phyloP scores from a whole-genome alignment of 75 land plant species.

The Cryptomeria japonica region DNA sequence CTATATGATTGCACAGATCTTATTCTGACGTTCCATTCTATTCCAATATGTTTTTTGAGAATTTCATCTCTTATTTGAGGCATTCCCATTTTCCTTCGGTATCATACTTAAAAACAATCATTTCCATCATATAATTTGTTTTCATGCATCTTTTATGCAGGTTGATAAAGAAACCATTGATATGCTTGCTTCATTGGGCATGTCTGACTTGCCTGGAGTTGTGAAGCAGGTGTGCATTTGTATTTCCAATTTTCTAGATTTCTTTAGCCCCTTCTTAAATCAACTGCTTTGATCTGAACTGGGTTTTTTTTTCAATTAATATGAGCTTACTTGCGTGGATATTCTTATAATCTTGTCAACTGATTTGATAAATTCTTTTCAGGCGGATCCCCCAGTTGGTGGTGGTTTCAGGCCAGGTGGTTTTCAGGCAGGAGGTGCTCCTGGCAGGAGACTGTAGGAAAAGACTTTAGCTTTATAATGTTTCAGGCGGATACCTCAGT shows the following conservation, averaged over 20 bases:
- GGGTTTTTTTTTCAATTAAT: neutral
- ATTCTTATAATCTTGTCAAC: neutral
- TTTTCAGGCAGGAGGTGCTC: neutral
- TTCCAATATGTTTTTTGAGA: no score
- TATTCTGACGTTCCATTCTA: no score
- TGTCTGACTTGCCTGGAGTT: constrained; percentile 51
- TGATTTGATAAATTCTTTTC: neutral
- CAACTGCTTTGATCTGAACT: neutral
- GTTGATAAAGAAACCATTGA: constrained; percentile 62
- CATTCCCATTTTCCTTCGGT: neutral
- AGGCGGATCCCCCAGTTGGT: neutral
- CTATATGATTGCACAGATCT: neutral
- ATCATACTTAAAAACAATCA: no score
- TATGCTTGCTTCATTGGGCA: constrained; percentile 39
- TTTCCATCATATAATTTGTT: neutral
- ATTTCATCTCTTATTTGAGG: neutral
- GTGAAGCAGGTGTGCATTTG: constrained; percentile 27
- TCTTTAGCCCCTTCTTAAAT: neutral
- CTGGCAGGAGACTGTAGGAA: neutral
- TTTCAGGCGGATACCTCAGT: neutral
- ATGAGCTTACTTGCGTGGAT: neutral
- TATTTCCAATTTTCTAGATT: neutral
- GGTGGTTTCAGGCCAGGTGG: constrained; percentile 1
- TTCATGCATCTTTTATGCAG: constrained; percentile 16
- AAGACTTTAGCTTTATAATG: neutral